Evolutionary conservation across 2,329 filamentous ascomycete genomes (phyloP), one percentile per base, ranked within the genome.

Genomic region (Phialophora macrospora): DNA sequence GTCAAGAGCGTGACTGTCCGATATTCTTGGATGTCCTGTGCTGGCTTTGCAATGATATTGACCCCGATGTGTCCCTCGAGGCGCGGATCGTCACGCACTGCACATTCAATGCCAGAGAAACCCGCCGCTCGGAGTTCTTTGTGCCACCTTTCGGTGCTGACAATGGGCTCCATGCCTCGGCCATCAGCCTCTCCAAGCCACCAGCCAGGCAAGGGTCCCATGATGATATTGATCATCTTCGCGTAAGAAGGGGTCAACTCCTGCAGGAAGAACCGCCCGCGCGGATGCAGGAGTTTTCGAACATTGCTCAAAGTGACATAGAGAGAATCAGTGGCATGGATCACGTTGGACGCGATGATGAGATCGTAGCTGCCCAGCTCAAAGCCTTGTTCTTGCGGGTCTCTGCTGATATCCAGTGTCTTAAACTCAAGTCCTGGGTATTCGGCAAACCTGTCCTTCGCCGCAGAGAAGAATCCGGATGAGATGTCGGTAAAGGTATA

Each of bases 341-440:
- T 68, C 4, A 78, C 76, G 64, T 77, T 76, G 3, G 73, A 71
- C 1, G 77, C 77, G 28, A 78, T 68, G 6, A 79, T 71, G 1
- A 79, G 67, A 38, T 79, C 77, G 61, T 74, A 79, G 4, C 63
- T 67, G 2, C 52, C 67, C 2, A 58, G 60, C 28, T 73, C 64
- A 41, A 77, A 74, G 0, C 76, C 76, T 52, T 78, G 77, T 8
- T 68, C 66, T 1, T 20, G 28, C 0, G 74, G 73, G 41, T 75
- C 71, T 8, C 71, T 66, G n/a, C 67, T 71, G 22, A 77, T 74
- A 56, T 79, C 76, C 3, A 77, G 70, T 0, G 69, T 71, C 1
- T 68, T 63, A 54, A 74, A 78, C 26, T 73, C 69, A 9, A 78
- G 14, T 7, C 34, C 44, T 46, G 22, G 52, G 63, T 22, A 65